phyloP scores from a whole-genome alignment of 2,329 filamentous ascomycete species.

The Diplodia corticola region DNA sequence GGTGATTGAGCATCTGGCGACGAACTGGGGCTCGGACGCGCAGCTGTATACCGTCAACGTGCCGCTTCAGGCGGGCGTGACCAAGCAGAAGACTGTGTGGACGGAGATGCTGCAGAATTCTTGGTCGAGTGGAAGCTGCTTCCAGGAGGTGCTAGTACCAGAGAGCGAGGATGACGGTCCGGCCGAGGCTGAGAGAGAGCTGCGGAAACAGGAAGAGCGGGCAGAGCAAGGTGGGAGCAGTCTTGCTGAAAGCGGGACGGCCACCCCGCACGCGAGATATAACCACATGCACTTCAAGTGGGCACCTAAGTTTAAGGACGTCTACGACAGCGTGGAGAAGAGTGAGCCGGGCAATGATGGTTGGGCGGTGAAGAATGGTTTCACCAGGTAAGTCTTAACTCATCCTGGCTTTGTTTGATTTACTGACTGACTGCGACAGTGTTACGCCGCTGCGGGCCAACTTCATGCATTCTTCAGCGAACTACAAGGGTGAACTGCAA shows the following conservation, averaged over 20 bases:
- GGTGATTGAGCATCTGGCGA: constrained; percentile 75
- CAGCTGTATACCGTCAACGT: constrained; percentile 94
- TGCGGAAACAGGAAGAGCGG: constrained; percentile 63
- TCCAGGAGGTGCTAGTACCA: constrained; percentile 73
- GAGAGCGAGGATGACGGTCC: constrained; percentile 56
- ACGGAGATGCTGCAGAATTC: constrained; percentile 87
- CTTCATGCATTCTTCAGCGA: constrained; percentile 73
- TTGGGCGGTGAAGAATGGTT: constrained; percentile 84
- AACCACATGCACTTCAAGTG: constrained; percentile 91
- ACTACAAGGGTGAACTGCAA: constrained; percentile 68
- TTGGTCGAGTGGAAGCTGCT: constrained; percentile 75
- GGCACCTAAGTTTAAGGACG: constrained; percentile 83
- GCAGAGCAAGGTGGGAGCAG: constrained; percentile 26
- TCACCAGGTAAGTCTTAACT: constrained; percentile 67
- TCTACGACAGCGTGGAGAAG: constrained; percentile 81
- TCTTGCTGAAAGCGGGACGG: constrained; percentile 32
- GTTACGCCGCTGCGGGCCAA: constrained; percentile 90
- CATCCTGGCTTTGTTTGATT: background rate
- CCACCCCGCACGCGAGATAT: constrained; percentile 52
- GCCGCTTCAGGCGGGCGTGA: constrained; percentile 76
- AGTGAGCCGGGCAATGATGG: constrained; percentile 80
- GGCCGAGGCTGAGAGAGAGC: constrained; percentile 69
- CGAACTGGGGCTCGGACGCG: constrained; percentile 69
- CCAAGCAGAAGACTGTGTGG: constrained; percentile 71
- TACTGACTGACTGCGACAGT: constrained; percentile 49